These are phyloP conservation scores for Rhinocladiella similis DNA, from an alignment of 2,329 filamentous ascomycete genomes.

Conservation along the genomic window DNA sequence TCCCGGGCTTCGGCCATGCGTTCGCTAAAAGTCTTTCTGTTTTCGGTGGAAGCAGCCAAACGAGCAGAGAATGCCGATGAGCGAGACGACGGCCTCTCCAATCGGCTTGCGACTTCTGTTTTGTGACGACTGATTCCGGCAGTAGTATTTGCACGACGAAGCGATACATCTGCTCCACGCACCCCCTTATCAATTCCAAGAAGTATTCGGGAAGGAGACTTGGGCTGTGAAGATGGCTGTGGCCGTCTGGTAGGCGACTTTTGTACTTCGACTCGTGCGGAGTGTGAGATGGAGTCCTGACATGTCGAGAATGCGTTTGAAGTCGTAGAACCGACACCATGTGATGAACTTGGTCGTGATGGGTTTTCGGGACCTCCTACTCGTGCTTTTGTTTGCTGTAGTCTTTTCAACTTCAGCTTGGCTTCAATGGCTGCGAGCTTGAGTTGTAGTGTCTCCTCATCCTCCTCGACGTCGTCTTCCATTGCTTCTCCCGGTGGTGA, in stretches of 20 bases:
- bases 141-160: slow-evolving; percentile 64
- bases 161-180: slow-evolving; percentile 75
- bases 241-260: slow-evolving; percentile 64
- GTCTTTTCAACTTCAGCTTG: slow-evolving; percentile 79
- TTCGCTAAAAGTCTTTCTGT: slow-evolving; percentile 75
- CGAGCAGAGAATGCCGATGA: slow-evolving; percentile 32
- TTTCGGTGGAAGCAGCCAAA: slow-evolving; percentile 5
- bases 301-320: slow-evolving; percentile 25
- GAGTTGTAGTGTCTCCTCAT: slow-evolving; percentile 85
- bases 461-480: slow-evolving; percentile 70
- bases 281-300: slow-evolving; percentile 12
- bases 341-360: slow-evolving; percentile 13
- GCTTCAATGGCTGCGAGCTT: slow-evolving; percentile 88
- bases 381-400: slow-evolving; percentile 65
- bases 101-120: background rate
- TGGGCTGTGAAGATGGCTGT: slow-evolving; percentile 53
- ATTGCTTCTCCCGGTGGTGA: slow-evolving; percentile 38
- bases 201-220: slow-evolving; percentile 75
- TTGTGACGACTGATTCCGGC: slow-evolving; percentile 8
- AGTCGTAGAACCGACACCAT: slow-evolving; percentile 30
- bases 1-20: slow-evolving; percentile 69
- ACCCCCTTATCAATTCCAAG: slow-evolving; percentile 89
- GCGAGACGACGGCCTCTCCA: slow-evolving; percentile 14
- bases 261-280: slow-evolving; percentile 68
- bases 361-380: slow-evolving; percentile 34